phyloP scores from a whole-genome alignment of 768 basidiomycete genomes.

The Tricholoma terreum region DNA sequence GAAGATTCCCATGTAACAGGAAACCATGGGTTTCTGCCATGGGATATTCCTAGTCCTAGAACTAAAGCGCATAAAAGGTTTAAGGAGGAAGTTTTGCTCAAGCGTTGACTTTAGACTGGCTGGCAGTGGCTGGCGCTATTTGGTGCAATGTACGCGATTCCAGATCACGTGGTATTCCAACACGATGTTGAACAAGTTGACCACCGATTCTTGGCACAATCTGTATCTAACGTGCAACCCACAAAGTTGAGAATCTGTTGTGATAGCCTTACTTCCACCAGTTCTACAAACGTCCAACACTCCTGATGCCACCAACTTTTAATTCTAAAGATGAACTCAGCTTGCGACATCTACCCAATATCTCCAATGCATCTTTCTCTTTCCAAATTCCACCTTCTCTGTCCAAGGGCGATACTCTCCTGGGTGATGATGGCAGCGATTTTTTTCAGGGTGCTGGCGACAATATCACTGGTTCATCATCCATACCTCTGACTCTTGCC shows the following conservation, averaged over 20 bases:
- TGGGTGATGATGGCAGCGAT: conserved; percentile 45
- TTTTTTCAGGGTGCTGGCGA: conserved; percentile 43
- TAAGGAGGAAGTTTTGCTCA: too few species aligned
- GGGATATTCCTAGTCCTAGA: too few species aligned
- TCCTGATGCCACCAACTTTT: conserved; percentile 22
- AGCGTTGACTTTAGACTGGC: too few species aligned
- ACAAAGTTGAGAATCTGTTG: neutral
- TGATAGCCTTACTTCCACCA: too few species aligned
- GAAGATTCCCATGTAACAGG: too few species aligned
- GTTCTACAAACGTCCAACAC: too few species aligned
- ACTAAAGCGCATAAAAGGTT: too few species aligned
- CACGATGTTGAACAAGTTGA: conserved; percentile 1
- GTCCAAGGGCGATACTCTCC: conserved; percentile 47
- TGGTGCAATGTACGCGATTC: conserved; percentile 14
- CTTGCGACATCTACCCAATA: conserved; percentile 52
- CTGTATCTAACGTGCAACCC: neutral
- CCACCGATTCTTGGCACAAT: neutral
- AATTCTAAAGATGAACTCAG: conserved; percentile 41
- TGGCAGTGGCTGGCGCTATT: conserved; percentile 13
- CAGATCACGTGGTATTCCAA: conserved; percentile 14
- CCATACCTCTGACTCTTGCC: conserved; percentile 34
- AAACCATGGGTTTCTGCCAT: too few species aligned
- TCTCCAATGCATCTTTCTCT: conserved; percentile 49
- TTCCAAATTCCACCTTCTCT: conserved; percentile 50
- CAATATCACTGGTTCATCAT: conserved; percentile 29